Base-by-base conservation (phyloP, 2,329 filamentous ascomycete genomes). In the Paraphoma chrysanthemicola region DNA sequence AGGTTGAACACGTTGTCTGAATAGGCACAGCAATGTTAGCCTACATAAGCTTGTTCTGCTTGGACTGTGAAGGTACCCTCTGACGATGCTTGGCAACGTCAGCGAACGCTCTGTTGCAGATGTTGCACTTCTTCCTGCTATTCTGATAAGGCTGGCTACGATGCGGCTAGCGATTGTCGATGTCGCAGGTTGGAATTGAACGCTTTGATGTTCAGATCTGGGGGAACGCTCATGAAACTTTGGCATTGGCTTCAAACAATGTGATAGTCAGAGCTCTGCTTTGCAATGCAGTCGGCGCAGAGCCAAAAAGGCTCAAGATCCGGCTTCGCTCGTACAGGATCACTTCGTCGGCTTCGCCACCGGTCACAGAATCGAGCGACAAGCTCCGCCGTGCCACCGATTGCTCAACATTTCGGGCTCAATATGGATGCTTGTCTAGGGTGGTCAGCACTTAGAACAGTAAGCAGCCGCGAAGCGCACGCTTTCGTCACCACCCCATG, bases 381-480 rank as follows among this genome's bases (percentile, higher is more conserved):
- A 45, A 50, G 39, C 53, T 58, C 9, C 44, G 45, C 54, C 43
- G 56, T 58, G 54, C 56, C 33, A 56, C 53, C 29, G 44, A 47
- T 28, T 45, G 44, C 51, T 48, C 44, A 46, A 54, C 50, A 44
- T 28, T 46, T 31, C 30, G 31, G 44, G 51, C 14, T 66, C 56
- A 59, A 63, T 60, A 60, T 62, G 57, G 57, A 60, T 65, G 66
- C 59, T 69, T 53, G 66, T 57, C 17, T 30, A 53, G 47, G 54
- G 64, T 54, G 45, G 65, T 68, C 64, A 68, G 64, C 64, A 69
- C 59, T 63, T 48, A 60, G 61, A 58, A 57, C 53, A 64, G 54
- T 64, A 58, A 67, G 67, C 68, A 55, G 57, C 47, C 57, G 58
- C 41, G 49, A 44, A 54, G 44, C 51, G 48, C 16, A 52, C 44